These are phyloP conservation scores for Wallemia hederae DNA, from an alignment of 1,284 basidiomycete species.

Conservation along the genomic window DNA sequence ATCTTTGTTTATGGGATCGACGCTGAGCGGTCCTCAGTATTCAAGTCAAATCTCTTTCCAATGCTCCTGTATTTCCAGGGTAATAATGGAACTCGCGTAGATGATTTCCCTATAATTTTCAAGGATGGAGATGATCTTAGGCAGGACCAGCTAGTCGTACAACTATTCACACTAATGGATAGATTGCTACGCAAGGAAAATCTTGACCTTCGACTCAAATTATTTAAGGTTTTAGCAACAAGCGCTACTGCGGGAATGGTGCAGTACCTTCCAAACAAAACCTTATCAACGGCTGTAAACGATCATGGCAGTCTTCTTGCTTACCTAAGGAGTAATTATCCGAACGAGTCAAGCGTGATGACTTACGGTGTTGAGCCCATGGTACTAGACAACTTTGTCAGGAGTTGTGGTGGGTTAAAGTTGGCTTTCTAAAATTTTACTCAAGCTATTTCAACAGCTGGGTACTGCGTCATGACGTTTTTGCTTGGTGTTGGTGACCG, in stretches of 20 bases:
- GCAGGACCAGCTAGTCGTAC: constrained; percentile 89
- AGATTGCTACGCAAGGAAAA: constrained; percentile 77
- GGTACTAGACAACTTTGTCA: constrained; percentile 84
- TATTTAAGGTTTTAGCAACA: constrained; percentile 82
- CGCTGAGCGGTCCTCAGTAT: constrained; percentile 71
- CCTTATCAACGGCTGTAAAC: constrained; percentile 69
- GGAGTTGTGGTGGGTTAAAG: constrained; percentile 59
- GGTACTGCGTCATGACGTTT: constrained; percentile 94
- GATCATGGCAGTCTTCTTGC: constrained; percentile 74
- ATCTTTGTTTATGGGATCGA: constrained; percentile 56
- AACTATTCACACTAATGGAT: constrained; percentile 94
- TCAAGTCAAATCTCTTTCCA: constrained; percentile 91
- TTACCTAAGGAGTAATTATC: constrained; percentile 55
- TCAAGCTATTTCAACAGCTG: constrained; percentile 29
- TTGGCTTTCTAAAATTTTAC: neutral
- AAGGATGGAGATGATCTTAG: constrained; percentile 97
- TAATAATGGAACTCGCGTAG: constrained; percentile 2
- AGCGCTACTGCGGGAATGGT: constrained; percentile 79
- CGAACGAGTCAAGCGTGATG: constrained; percentile 69
- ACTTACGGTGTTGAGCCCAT: constrained; percentile 71
- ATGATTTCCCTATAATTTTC: constrained; percentile 78
- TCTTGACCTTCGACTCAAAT: constrained; percentile 67
- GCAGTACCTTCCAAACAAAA: constrained; percentile 84
- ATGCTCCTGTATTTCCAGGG: constrained; percentile 48
- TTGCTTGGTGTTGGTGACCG: constrained; percentile 88